A percentile compares a stretch with the other conserved stretches of the same genome.
Conservation (phyloP, 2,329 filamentous ascomycete genomes). For the Fusarium oxysporum region DNA sequence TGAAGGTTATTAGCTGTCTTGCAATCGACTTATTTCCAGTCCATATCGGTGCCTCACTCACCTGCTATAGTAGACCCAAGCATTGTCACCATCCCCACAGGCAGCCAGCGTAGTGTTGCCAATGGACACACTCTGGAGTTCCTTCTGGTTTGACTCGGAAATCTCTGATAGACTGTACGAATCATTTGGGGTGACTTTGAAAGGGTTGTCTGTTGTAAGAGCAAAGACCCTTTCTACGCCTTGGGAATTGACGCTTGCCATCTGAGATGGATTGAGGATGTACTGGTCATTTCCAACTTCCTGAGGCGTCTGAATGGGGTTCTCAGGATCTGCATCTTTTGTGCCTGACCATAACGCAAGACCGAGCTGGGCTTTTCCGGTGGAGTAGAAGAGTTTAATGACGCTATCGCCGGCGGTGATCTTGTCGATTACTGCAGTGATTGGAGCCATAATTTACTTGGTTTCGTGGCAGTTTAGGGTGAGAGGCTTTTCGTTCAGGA, state of each 20-base stretch:
- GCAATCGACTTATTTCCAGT: not conserved
- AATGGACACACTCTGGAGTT: accelerated
- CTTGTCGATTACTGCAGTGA: not conserved
- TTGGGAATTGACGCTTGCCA: not conserved
- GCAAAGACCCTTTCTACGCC: not conserved
- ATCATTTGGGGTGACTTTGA: not conserved
- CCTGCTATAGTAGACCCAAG: not conserved
- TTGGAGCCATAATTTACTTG: not conserved
- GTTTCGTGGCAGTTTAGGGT: accelerated
- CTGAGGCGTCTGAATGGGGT: not conserved
- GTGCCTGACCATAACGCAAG: not conserved
- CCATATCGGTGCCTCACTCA: not conserved
- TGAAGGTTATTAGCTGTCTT: not conserved
- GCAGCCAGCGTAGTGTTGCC: not conserved
- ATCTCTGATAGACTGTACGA: not conserved
- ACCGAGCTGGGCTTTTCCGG: not conserved
- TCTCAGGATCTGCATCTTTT: not conserved
- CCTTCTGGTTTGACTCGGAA: not conserved
- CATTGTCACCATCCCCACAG: accelerated
- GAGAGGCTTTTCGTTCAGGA: not conserved
- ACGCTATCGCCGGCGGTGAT: not conserved
- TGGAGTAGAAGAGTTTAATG: not conserved
- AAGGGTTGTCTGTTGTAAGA: not conserved
- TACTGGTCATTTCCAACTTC: not conserved
- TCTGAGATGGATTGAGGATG: not conserved